Evolutionary conservation across 441 rosid genomes (phyloP), one percentile per base, ranked within the genome.

Genomic region (Erysimum pusillum): DNA sequence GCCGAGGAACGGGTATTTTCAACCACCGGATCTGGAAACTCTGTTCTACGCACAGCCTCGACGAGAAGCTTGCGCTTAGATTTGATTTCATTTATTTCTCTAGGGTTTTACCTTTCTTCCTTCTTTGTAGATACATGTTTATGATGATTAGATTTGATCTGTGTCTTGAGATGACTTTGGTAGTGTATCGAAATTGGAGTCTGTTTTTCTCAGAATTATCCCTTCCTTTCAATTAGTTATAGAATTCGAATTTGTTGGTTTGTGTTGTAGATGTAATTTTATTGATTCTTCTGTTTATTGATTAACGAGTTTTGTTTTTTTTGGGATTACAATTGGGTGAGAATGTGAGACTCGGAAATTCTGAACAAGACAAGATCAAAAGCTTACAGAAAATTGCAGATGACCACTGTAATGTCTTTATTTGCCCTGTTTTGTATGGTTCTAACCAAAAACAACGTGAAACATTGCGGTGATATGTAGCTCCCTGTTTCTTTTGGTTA

Each of bases 11-110:
- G 90, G 88, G 15, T 90, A 84, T 66, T 88, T 90, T 60, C 89
- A 83, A 48, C 84, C 90, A 49, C 88, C 89, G 39, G 94, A 87
- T 83, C 89, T 89, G n/a, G 94, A 87, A 42, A 67, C 67, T 72
- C 72, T 89, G 67, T 82, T 85, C 67, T 63, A 78, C 8, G 64
- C 61, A 56, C 67, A 67, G 44, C 79, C 82, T 74, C 79, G 79
- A 36, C 69, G 76, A 31, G 73, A 75, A 77, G 81, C 84, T 57
- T 79, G 84, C 25, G 85, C 82, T 49, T 79, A 81, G 71, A 38
- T 62, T 68, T 34, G 3, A 5, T 5, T 38, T 10, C 4, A 15
- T 14, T 45, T 45, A 14, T 15, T 6, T 32, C 20, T 76, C 20
- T 76, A 35, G 73, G 71, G 13, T 39, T 56, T 17, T 36, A 18